These are phyloP conservation scores for Litchi chinensis DNA, from an alignment of 345 rosid species.

Conservation along the genomic window DNA sequence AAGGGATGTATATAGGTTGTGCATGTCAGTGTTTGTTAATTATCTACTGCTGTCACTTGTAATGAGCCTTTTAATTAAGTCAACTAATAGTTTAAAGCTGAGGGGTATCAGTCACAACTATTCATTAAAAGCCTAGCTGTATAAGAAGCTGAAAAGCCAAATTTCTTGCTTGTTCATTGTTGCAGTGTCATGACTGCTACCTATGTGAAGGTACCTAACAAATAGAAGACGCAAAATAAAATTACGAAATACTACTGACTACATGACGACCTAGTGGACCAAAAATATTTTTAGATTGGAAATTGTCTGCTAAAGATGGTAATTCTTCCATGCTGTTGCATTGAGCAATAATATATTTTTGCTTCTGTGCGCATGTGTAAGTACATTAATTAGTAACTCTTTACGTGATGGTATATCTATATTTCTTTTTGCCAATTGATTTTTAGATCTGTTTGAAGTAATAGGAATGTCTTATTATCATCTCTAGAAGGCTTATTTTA, in stretches of 20 bases:
- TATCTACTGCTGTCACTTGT: neutral
- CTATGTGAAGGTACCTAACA: neutral
- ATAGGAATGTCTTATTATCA: constrained; percentile 3
- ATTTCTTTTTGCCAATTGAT: neutral
- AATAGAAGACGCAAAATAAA: neutral
- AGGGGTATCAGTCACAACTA: neutral
- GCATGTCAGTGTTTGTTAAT: neutral
- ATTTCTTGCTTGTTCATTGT: neutral
- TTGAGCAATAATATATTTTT: neutral
- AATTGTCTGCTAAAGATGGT: neutral
- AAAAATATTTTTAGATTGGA: neutral
- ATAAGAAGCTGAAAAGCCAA: neutral
- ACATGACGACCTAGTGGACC: neutral
- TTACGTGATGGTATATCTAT: neutral
- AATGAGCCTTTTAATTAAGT: neutral
- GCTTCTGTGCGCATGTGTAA: neutral
- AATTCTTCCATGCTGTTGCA: neutral
- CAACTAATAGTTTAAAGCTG: neutral
- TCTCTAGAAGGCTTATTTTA: neutral
- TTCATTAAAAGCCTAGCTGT: neutral
- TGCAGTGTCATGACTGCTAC: neutral
- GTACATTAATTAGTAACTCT: neutral
- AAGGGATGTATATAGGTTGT: neutral
- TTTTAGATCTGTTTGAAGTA: neutral
- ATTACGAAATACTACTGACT: neutral